Percentiles rank a stretch among this genome's conserved stretches.
Evolutionary conservation across 1,284 basidiomycete species (phyloP).

Genomic region (Rhizoctonia solani): DNA sequence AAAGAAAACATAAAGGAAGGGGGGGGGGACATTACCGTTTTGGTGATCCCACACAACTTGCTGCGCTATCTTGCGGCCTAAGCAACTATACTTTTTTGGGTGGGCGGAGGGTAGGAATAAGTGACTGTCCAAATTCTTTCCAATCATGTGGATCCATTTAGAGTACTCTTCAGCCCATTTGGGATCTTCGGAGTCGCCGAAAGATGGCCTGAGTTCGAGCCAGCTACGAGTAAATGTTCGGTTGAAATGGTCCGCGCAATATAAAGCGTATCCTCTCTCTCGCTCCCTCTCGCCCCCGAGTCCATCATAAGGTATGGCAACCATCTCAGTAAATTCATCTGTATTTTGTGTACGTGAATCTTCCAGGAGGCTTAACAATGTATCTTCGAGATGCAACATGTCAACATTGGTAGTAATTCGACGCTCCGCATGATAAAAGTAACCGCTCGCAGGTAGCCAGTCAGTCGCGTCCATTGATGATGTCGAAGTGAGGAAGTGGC

Average conservation of each 20-base stretch:
- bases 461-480: not conserved
- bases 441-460: too few relatives aligned
- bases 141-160: slow-evolving; percentile 3
- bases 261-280: not conserved
- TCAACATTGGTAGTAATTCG: not conserved
- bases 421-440: not conserved
- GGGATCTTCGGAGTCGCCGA: not conserved
- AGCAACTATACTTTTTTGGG: slow-evolving; percentile 5
- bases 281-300: not conserved
- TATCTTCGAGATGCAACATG: not conserved
- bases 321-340: slow-evolving; percentile 26
- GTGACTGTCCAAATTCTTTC: slow-evolving; percentile 3
- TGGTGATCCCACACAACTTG: slow-evolving; percentile 31
- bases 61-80: slow-evolving; percentile 26
- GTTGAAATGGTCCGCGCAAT: slow-evolving; percentile 22
- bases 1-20: too few relatives aligned
- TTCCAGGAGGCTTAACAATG: not conserved
- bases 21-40: not conserved
- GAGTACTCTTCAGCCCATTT: not conserved
- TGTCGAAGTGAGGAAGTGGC: too few relatives aligned
- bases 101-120: slow-evolving; percentile 4
- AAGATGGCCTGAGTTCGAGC: not conserved
- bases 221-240: not conserved
- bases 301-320: not conserved
- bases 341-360: not conserved